Evolutionary conservation across 225 moss, liverwort and hornwort genomes (phyloP).

Genomic region (Straminergon stramineum): DNA sequence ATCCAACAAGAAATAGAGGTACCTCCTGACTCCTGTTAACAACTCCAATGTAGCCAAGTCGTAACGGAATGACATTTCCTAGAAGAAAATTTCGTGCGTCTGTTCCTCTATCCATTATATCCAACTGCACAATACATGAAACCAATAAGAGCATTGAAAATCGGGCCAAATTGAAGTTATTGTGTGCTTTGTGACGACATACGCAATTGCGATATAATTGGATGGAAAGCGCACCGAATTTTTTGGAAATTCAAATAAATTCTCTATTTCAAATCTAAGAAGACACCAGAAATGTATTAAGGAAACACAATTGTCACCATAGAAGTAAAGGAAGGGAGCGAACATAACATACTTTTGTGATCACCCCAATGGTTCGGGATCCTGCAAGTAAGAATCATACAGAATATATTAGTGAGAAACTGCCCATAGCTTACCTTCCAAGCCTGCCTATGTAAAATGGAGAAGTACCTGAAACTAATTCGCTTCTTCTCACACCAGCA

Average conservation of each 20-base stretch:
- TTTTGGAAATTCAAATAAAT: background rate
- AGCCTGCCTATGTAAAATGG: background rate
- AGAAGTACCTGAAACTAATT: background rate
- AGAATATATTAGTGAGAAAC: background rate
- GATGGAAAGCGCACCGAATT: background rate
- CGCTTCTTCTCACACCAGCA: background rate
- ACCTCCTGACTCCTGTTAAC: conserved; percentile 99
- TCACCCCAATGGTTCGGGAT: conserved; percentile 96
- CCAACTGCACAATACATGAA: conserved; percentile 45
- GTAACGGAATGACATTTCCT: conserved; percentile 90
- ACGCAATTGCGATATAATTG: background rate
- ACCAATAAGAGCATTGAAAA: background rate
- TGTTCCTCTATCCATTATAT: conserved; percentile 99
- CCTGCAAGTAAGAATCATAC: conserved; percentile 40
- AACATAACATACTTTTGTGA: conserved; percentile 64
- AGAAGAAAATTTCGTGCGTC: conserved; percentile 94
- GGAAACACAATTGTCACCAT: background rate
- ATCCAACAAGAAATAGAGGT: conserved; percentile 2
- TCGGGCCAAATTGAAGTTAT: background rate
- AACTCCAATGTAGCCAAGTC: conserved; percentile 94
- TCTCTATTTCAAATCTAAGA: background rate
- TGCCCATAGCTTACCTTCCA: background rate
- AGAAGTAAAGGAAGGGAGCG: background rate
- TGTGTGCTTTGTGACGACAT: background rate
- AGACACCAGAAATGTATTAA: background rate